Evolutionary conservation across 139 green algal species (phyloP).

Genomic region (Chlorella sp.): DNA sequence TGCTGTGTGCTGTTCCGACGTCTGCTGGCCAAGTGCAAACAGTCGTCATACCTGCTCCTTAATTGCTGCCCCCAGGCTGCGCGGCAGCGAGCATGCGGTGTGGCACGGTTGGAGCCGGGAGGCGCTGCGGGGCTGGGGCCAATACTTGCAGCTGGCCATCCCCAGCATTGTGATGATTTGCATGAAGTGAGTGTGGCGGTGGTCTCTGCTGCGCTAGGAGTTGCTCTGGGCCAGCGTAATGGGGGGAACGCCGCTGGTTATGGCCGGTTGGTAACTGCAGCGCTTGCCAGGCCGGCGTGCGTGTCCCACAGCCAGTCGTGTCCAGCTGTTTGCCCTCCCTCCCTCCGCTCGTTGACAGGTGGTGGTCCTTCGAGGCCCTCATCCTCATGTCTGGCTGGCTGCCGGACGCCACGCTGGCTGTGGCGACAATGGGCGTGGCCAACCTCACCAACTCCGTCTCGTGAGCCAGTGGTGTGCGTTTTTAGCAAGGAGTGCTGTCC

Average conservation of each 20-base stretch:
- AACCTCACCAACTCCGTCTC: background rate
- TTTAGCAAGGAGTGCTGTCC: too few species aligned
- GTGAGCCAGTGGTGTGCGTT: background rate
- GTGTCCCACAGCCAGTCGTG: too few species aligned
- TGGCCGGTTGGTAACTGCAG: too few species aligned
- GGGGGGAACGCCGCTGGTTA: too few species aligned
- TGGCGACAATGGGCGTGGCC: constrained; percentile 20
- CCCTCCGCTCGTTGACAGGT: constrained; percentile 15
- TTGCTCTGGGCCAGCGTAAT: too few species aligned
- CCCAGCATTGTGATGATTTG: constrained; percentile 25
- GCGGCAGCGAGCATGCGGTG: background rate
- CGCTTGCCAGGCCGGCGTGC: too few species aligned
- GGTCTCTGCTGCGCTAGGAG: background rate
- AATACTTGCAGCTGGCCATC: constrained; percentile 1
- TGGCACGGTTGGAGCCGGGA: constrained; percentile 22
- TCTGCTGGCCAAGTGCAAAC: background rate
- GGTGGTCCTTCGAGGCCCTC: constrained; percentile 24
- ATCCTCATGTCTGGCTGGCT: constrained; percentile 24
- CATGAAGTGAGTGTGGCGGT: background rate
- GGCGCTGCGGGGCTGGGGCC: background rate
- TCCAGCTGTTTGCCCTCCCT: too few species aligned
- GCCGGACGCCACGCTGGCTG: constrained; percentile 1
- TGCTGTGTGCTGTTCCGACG: background rate
- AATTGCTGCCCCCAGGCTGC: background rate
- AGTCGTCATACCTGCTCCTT: background rate